These are phyloP conservation scores for Aureobasidium melanogenum DNA, from an alignment of 2,329 filamentous ascomycete genomes.

Conservation along the genomic window DNA sequence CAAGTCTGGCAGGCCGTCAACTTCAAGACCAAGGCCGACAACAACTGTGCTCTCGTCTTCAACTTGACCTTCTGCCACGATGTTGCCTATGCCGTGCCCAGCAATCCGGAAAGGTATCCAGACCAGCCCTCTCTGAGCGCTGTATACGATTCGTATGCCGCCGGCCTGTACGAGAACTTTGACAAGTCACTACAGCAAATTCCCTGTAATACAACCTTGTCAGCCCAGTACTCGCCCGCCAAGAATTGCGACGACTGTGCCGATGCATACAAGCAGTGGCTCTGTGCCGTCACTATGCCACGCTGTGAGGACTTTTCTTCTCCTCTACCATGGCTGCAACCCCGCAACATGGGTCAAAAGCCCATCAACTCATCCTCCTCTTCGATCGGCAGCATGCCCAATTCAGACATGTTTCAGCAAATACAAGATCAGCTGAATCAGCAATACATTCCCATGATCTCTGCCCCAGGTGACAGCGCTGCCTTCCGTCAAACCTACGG, in stretches of 20 bases:
- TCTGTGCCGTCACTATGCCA: slow-evolving; percentile 87
- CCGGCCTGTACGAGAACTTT: slow-evolving; percentile 65
- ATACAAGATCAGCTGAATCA: slow-evolving; percentile 16
- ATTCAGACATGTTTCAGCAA: neutral
- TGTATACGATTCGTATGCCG: slow-evolving; percentile 72
- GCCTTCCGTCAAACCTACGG: slow-evolving; percentile 24
- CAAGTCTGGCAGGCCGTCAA: slow-evolving; percentile 60
- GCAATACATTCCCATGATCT: slow-evolving; percentile 24
- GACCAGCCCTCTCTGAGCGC: slow-evolving; percentile 53
- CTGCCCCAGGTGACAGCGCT: slow-evolving; percentile 25
- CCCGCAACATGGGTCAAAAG: slow-evolving; percentile 57
- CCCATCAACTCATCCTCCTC: slow-evolving; percentile 21
- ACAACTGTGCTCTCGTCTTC: slow-evolving; percentile 78
- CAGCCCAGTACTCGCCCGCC: slow-evolving; percentile 72
- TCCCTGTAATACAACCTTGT: slow-evolving; percentile 67
- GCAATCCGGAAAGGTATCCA: slow-evolving; percentile 57
- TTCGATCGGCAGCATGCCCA: neutral
- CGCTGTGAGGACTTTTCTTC: slow-evolving; percentile 78
- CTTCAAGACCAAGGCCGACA: slow-evolving; percentile 39
- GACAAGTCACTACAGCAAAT: slow-evolving; percentile 73
- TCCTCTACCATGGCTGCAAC: slow-evolving; percentile 46
- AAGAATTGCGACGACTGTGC: slow-evolving; percentile 68
- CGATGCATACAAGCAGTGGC: slow-evolving; percentile 81
- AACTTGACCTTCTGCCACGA: slow-evolving; percentile 83
- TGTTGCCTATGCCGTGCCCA: slow-evolving; percentile 84